A percentile compares a stretch with the other conserved stretches of the same genome.
Evolutionary conservation across 1,284 basidiomycete species (phyloP).

Genomic region (Hypsizygus ulmarius): DNA sequence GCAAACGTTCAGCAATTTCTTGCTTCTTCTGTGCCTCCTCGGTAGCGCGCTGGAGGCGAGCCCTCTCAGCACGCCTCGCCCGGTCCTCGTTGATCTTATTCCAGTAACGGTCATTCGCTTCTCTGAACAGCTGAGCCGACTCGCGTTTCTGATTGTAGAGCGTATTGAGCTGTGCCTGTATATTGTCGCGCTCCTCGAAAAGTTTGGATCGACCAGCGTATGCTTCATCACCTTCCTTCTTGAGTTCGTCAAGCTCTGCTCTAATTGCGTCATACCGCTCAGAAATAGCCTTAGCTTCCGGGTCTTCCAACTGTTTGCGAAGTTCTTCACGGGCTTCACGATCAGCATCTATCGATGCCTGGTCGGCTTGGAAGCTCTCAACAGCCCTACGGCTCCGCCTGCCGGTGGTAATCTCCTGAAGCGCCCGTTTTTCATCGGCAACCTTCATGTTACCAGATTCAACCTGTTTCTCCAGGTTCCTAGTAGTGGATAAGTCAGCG

Average conservation of each 20-base stretch:
- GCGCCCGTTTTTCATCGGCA: conserved; percentile 93
- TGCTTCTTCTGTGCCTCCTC: conserved; percentile 84
- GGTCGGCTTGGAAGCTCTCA: conserved; percentile 77
- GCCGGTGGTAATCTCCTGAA: conserved; percentile 80
- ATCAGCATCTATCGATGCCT: conserved; percentile 82
- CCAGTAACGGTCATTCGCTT: conserved; percentile 81
- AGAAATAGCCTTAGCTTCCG: conserved; percentile 80
- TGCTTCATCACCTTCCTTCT: conserved; percentile 84
- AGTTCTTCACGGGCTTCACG: conserved; percentile 78
- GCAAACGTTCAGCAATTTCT: conserved; percentile 77
- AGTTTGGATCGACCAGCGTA: conserved; percentile 83
- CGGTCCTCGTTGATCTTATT: conserved; percentile 83
- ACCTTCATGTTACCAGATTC: conserved; percentile 92
- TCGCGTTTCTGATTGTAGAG: conserved; percentile 83
- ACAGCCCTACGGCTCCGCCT: conserved; percentile 72
- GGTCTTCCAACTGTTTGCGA: conserved; percentile 86
- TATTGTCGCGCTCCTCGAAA: conserved; percentile 81
- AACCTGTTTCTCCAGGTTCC: conserved; percentile 83
- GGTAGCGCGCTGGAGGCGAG: conserved; percentile 77
- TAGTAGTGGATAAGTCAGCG: conserved; percentile 32
- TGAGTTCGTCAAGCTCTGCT: conserved; percentile 83
- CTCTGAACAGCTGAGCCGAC: conserved; percentile 66
- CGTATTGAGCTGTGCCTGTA: conserved; percentile 71
- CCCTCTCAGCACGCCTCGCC: conserved; percentile 78
- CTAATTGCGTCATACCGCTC: conserved; percentile 85